These are phyloP conservation scores for Cronartium quercuum DNA, from an alignment of 1,284 basidiomycete species.

Conservation along the genomic window DNA sequence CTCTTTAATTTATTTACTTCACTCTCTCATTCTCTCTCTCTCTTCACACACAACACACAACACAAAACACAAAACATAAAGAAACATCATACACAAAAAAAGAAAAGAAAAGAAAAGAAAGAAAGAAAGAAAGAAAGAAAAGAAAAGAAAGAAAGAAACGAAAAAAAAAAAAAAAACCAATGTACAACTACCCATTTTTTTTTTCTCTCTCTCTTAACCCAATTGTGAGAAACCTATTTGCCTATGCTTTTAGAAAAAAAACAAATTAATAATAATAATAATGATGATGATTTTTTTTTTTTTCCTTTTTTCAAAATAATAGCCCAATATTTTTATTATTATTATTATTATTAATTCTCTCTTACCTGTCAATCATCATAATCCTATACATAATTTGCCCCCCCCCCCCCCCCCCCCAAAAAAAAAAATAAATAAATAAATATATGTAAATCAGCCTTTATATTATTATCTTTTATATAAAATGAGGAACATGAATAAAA, in stretches of 20 bases:
- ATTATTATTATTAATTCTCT: not conserved
- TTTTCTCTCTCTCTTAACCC: not conserved
- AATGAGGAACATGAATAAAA: not conserved
- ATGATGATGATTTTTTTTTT: not conserved
- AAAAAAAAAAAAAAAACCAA: not conserved
- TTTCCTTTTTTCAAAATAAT: not conserved
- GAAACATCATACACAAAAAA: not conserved
- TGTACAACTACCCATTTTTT: not conserved
- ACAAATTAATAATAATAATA: no score
- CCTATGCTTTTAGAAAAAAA: no score
- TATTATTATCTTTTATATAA: not conserved
- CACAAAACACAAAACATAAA: not conserved
- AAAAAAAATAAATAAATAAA: not conserved
- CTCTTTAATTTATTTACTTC: not conserved
- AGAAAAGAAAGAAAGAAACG: not conserved
- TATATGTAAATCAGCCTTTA: not conserved
- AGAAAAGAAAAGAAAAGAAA: not conserved
- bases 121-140: not conserved
- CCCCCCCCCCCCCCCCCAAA: no score
- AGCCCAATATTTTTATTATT: not conserved
- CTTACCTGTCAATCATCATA: conserved; percentile 11
- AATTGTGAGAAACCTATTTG: no score
- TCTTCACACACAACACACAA: not conserved
- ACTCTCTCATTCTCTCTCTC: not conserved
- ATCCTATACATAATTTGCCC: conserved; percentile 23